Evolutionary conservation across 2,329 filamentous ascomycete species (phyloP), one percentile per base, ranked within the genome.

Genomic region (Fusarium caatingaense): DNA sequence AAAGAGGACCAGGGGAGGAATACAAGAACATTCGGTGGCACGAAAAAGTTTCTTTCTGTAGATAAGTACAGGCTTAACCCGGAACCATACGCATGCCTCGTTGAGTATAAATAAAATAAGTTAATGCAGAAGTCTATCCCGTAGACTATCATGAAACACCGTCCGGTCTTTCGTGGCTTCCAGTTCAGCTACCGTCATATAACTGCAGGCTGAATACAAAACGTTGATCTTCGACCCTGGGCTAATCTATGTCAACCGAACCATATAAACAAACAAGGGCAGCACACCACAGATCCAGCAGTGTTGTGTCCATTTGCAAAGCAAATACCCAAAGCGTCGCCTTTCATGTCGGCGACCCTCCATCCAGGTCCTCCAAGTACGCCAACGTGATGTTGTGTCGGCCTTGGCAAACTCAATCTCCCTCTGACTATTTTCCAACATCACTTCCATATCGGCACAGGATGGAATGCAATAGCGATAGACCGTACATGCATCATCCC

Each of bases 71-170:
- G 10, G 10, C 3, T n/a, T 11, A n/a, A 3, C 34, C 34, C 1
- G 34, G 18, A 12, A 7, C 34, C 18, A 3, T 7, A 6, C 18
- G 18, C 18, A 7, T 37, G 6, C 2, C 5, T 12, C 4, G 6
- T 12, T n/a, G 9, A 37, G 6, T n/a, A 37, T n/a, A n/a, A 12
- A 37, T 7, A n/a, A 3, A n/a, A 37, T 37, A n/a, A n/a, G 10
- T 6, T 6, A 8, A 12, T 11, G 18, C 10, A 2, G 0, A 1
- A n/a, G 18, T n/a, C 6, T n/a, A n/a, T 6, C 10, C 5, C 18
- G 1, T n/a, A 37, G 10, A n/a, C 5, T 4, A 10, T n/a, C 34
- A 37, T 37, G 6, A 7, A 37, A 12, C 6, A 12, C 0, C 6
- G 6, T n/a, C 34, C 9, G 9, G 18, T 11, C 9, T 2, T n/a